Conservation (phyloP, 2,329 filamentous ascomycete genomes). For the Grosmannia huntii region DNA sequence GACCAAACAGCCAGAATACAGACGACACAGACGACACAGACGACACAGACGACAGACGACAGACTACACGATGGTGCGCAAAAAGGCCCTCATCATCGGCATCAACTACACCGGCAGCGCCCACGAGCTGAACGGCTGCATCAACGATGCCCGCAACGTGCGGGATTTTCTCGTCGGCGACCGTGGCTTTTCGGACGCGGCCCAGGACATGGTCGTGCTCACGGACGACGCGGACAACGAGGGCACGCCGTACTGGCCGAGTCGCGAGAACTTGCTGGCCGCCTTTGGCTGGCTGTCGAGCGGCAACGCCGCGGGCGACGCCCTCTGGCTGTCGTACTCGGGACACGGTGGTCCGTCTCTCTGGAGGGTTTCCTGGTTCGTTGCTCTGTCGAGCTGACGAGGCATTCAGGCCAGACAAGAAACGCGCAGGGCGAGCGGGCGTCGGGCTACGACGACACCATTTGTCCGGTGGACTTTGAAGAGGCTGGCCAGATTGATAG, state of each 20-base stretch:
- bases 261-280: slow-evolving; percentile 23
- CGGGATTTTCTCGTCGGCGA: slow-evolving; percentile 23
- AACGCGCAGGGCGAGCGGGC: slow-evolving; percentile 27
- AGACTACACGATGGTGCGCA: slow-evolving; percentile 11
- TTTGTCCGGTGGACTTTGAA: slow-evolving; percentile 40
- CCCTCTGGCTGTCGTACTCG: slow-evolving; percentile 43
- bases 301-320: slow-evolving; percentile 32
- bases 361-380: neutral
- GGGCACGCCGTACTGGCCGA: slow-evolving; percentile 22
- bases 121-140: slow-evolving; percentile 45
- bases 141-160: slow-evolving; percentile 24
- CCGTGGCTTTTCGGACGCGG: slow-evolving; percentile 21
- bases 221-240: slow-evolving; percentile 20
- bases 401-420: slow-evolving; percentile 26
- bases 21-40: neutral
- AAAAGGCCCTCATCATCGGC: slow-evolving; percentile 27
- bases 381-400: neutral
- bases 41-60: neutral
- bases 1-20: neutral
- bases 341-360: slow-evolving; percentile 35
- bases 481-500: slow-evolving; percentile 39
- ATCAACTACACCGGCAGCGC: slow-evolving; percentile 49
- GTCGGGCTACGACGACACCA: slow-evolving; percentile 33
- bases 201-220: slow-evolving; percentile 23
- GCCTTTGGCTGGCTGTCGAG: slow-evolving; percentile 46